phyloP scores from a whole-genome alignment of 2,329 filamentous ascomycete genomes.

The Pseudogymnoascus sp. region DNA sequence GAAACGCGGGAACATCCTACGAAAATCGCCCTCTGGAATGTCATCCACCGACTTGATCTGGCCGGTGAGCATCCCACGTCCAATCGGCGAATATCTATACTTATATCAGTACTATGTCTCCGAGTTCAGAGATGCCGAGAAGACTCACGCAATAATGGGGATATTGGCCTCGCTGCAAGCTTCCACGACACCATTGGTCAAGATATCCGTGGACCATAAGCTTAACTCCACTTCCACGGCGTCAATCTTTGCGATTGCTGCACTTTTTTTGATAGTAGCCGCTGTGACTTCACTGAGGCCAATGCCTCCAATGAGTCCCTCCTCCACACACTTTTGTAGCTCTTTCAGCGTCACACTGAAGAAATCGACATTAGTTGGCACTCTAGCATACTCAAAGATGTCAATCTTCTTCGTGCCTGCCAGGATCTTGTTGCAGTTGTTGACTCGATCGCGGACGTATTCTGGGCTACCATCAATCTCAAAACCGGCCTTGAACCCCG shows the following conservation, averaged over 20 bases:
- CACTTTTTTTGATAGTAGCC: slow-evolving; percentile 34
- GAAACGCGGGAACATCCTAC: slow-evolving; percentile 56
- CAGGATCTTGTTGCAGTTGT: slow-evolving; percentile 43
- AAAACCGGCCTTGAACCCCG: slow-evolving; percentile 34
- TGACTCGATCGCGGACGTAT: slow-evolving; percentile 46
- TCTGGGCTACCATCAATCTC: slow-evolving; percentile 42
- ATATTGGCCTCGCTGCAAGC: slow-evolving; percentile 57
- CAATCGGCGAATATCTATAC: slow-evolving; percentile 57
- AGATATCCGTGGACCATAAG: slow-evolving; percentile 32
- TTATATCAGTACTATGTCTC: slow-evolving; percentile 12
- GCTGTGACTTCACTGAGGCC: slow-evolving; percentile 37
- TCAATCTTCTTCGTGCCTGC: slow-evolving; percentile 39
- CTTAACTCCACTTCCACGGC: slow-evolving; percentile 41
- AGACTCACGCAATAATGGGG: slow-evolving; percentile 50
- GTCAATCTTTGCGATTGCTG: slow-evolving; percentile 33
- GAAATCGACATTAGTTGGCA: slow-evolving; percentile 16
- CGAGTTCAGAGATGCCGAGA: background rate
- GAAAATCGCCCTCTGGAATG: slow-evolving; percentile 45
- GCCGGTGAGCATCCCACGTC: slow-evolving; percentile 51
- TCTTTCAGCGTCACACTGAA: slow-evolving; percentile 20
- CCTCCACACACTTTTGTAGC: slow-evolving; percentile 21
- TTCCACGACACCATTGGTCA: slow-evolving; percentile 32
- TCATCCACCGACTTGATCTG: slow-evolving; percentile 44
- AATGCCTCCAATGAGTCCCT: slow-evolving; percentile 39
- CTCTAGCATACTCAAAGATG: slow-evolving; percentile 34